These are phyloP conservation scores for Brassica balearica DNA, from an alignment of 441 rosid genomes.

Conservation along the genomic window DNA sequence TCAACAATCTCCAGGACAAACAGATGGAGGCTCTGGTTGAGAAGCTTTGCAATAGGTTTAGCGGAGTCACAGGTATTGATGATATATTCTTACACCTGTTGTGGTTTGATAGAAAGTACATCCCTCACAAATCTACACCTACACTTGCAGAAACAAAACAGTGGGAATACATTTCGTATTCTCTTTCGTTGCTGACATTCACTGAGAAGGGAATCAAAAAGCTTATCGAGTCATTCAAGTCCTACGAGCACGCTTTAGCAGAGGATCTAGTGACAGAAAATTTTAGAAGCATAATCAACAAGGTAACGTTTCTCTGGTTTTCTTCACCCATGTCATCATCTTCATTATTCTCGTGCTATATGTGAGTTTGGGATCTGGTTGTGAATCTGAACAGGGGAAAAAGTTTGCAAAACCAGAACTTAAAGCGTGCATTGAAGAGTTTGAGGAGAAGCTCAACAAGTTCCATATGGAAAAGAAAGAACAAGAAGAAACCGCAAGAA, in stretches of 20 bases:
- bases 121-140: conserved; percentile 26
- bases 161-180: conserved; percentile 94
- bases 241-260: conserved; percentile 81
- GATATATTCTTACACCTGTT: conserved; percentile 19
- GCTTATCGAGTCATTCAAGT: conserved; percentile 87
- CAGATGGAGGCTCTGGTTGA: conserved; percentile 99
- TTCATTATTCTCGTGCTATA: no score
- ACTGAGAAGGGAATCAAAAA: conserved; percentile 95
- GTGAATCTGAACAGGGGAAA: conserved; percentile 63
- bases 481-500: conserved; percentile 91
- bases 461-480: conserved; percentile 92
- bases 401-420: conserved; percentile 97
- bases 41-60: conserved; percentile 97
- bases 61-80: conserved; percentile 70
- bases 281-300: conserved; percentile 85
- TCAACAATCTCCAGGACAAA: conserved; percentile 67
- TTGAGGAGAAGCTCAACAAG: conserved; percentile 94
- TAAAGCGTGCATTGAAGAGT: conserved; percentile 88
- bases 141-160: conserved; percentile 78
- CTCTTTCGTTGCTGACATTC: conserved; percentile 91
- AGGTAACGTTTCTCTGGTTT: conserved; percentile 48
- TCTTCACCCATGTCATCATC: no score
- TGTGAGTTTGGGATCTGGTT: conserved; percentile 30
- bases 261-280: conserved; percentile 88
- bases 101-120: conserved; percentile 14